Conservation (phyloP, 768 basidiomycete genomes). For the Sporobolomyces pararoseus region DNA sequence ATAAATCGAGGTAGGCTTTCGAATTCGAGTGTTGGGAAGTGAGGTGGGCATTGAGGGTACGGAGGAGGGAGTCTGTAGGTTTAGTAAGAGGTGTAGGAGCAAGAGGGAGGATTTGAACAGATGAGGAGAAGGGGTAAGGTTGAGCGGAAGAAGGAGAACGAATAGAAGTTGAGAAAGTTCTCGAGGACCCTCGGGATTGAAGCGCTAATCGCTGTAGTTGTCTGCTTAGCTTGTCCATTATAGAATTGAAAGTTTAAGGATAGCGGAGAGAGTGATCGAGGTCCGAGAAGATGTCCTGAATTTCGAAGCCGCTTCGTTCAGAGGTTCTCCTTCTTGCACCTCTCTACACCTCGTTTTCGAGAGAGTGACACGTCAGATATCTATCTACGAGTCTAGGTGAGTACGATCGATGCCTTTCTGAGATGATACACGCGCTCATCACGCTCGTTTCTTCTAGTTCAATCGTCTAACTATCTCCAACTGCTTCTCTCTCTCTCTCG, state of each 20-base stretch:
- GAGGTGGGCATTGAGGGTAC: conserved; percentile 38
- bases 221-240: conserved; percentile 7
- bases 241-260: neutral
- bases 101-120: conserved; percentile 4
- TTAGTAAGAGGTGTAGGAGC: neutral
- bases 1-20: conserved; percentile 54
- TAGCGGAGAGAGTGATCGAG: neutral
- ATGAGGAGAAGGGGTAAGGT: conserved; percentile 32
- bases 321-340: neutral
- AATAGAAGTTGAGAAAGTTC: neutral
- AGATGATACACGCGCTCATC: conserved; percentile 1
- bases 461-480: neutral
- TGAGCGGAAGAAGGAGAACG: neutral
- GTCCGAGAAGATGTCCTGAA: neutral
- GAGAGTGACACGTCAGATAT: neutral
- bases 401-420: neutral
- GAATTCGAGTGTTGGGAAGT: conserved; percentile 26
- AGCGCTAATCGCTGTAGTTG: conserved; percentile 4
- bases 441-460: neutral
- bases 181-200: neutral
- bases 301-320: neutral
- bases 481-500: neutral
- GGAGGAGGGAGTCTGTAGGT: conserved; percentile 28
- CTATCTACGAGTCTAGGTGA: neutral
- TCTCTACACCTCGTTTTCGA: neutral